Conservation (phyloP, 495 filamentous ascomycete species). For the Xylaria bambusicola region DNA sequence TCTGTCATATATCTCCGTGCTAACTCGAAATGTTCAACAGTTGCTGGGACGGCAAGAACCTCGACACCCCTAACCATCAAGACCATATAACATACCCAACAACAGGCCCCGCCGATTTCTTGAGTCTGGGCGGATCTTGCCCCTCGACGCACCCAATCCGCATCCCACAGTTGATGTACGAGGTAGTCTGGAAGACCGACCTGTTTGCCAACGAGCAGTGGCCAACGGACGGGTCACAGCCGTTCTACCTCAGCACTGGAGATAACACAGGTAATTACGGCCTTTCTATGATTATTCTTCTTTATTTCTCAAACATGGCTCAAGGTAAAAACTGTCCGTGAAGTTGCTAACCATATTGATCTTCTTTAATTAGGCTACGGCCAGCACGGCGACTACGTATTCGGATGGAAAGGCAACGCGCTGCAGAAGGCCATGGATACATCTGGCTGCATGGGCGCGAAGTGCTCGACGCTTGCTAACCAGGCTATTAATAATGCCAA, state of each 20-base stretch:
- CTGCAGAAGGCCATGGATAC: constrained; percentile 54
- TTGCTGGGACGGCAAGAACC: constrained; percentile 58
- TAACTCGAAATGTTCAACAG: constrained; percentile 18
- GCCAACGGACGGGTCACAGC: constrained; percentile 50
- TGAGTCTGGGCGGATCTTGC: constrained; percentile 45
- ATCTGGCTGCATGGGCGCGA: constrained; percentile 43
- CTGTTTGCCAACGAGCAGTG: constrained; percentile 41
- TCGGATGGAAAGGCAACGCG: constrained; percentile 50
- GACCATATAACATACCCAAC: constrained; percentile 51
- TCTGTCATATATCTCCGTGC: neutral
- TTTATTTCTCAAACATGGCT: too few relatives aligned
- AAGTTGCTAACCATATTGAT: too few relatives aligned
- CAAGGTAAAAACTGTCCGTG: too few relatives aligned
- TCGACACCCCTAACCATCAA: constrained; percentile 56
- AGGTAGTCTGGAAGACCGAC: constrained; percentile 56
- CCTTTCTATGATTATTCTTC: too few relatives aligned
- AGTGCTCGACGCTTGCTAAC: constrained; percentile 38
- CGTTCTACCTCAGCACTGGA: constrained; percentile 50
- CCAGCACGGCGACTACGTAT: constrained; percentile 55
- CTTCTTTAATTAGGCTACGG: too few relatives aligned
- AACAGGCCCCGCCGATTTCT: constrained; percentile 49
- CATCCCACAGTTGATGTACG: constrained; percentile 55
- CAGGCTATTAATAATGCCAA: constrained; percentile 37
- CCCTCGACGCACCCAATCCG: constrained; percentile 50
- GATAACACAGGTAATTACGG: constrained; percentile 32